A percentile compares a stretch with the other conserved stretches of the same genome.
These are phyloP conservation scores for Pistacia integerrima DNA, from an alignment of 345 rosid genomes.

Conservation along the genomic window DNA sequence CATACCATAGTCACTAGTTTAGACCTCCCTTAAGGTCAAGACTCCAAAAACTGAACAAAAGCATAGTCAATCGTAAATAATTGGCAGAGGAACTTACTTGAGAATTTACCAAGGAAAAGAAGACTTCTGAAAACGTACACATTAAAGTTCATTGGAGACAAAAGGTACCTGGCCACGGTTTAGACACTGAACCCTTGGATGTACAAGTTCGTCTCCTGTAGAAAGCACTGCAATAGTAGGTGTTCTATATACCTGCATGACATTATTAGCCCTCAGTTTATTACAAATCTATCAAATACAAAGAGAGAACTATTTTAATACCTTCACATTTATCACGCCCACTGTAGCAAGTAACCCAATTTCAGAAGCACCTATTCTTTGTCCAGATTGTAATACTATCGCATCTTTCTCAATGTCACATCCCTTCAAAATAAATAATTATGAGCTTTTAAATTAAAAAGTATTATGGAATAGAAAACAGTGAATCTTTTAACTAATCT, in stretches of 20 bases:
- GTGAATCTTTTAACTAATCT: neutral
- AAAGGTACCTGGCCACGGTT: conserved; percentile 85
- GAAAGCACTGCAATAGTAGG: conserved; percentile 92
- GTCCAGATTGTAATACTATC: conserved; percentile 68
- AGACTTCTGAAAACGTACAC: neutral
- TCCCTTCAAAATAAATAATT: conserved; percentile 54
- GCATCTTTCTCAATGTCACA: conserved; percentile 78
- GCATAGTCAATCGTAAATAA: neutral
- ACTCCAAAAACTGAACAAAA: conserved; percentile 9
- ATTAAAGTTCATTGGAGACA: conserved; percentile 8
- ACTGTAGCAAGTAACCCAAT: conserved; percentile 87
- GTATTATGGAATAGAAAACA: neutral
- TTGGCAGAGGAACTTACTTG: neutral
- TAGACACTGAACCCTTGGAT: conserved; percentile 56
- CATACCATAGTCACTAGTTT: neutral
- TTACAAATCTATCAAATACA: conserved; percentile 17
- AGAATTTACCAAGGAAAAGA: neutral
- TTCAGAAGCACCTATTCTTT: conserved; percentile 85
- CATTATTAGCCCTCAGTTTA: conserved; percentile 16
- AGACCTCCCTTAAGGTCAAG: neutral
- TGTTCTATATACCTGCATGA: conserved; percentile 67
- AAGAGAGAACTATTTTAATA: conserved; percentile 33
- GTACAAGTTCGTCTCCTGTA: conserved; percentile 94
- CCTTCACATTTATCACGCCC: conserved; percentile 84
- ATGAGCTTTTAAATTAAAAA: conserved; percentile 13